Conservation (phyloP, 805 yeast genomes). For the Metschnikowia noctiluminum region DNA sequence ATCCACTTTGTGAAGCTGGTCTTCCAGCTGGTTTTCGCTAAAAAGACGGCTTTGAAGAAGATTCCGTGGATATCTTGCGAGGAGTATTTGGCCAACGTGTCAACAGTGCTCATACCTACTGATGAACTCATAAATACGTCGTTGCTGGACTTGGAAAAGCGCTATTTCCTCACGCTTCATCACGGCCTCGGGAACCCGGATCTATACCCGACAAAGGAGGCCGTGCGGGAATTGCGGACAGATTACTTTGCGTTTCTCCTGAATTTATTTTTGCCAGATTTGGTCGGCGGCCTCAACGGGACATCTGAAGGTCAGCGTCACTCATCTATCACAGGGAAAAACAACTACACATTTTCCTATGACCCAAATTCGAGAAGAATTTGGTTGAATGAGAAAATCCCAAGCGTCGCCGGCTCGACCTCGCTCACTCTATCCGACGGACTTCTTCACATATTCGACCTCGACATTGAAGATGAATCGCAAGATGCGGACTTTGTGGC, state of each 20-base stretch:
- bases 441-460: constrained; percentile 31
- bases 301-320: constrained; percentile 14
- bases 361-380: constrained; percentile 12
- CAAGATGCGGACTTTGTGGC: constrained; percentile 20
- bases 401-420: constrained; percentile 12
- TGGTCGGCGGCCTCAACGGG: constrained; percentile 31
- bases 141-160: constrained; percentile 24
- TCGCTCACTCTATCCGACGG: constrained; percentile 30
- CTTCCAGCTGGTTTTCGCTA: constrained; percentile 27
- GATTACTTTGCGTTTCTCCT: constrained; percentile 29
- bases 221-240: constrained; percentile 27
- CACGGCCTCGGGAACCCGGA: constrained; percentile 17
- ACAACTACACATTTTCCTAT: constrained; percentile 15
- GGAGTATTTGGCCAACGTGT: constrained; percentile 22
- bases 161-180: constrained; percentile 29
- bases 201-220: constrained; percentile 27
- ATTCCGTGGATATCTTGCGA: constrained; percentile 23
- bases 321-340: constrained; percentile 9
- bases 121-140: constrained; percentile 26
- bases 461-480: neutral
- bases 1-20: constrained; percentile 27
- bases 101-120: constrained; percentile 35
- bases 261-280: constrained; percentile 24
- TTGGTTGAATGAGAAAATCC: constrained; percentile 20
- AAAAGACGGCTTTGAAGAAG: neutral